Base-by-base conservation (phyloP, 2,329 filamentous ascomycete genomes). In the Paraconiothyrium sp. region DNA sequence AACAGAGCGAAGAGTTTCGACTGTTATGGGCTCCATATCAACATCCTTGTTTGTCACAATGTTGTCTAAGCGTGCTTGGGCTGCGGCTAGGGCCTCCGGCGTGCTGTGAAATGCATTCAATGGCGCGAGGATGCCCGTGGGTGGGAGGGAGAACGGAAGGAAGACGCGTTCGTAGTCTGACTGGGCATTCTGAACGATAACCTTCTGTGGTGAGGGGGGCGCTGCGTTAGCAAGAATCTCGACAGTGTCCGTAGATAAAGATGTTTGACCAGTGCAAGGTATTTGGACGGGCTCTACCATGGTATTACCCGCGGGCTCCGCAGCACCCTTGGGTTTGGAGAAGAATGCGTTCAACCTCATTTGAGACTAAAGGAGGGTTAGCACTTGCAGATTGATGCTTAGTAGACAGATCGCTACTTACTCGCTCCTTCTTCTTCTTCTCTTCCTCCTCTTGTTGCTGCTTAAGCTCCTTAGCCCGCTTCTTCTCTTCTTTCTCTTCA, bases 141-240 rank as follows among this genome's bases (percentile, higher is more conserved):
- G 84, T 61, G 92, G 90, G 49, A 95, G 73, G 64, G 91, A 94
- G 76, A 97, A 98, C 0, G 92, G 89, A 35, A 93, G 86, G 72
- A 98, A 98, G 39, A 85, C 82, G 67, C 88, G 89, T 20, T 91
- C 67, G 61, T 82, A 80, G 62, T 83, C 81, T 6, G 76, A 78
- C 27, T 78, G 68, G 10, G 68, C 68, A 57, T 76, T 79, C 52
- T 72, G 71, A 16, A 64, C 66, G 22, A 72, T 65, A 2, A 58
- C 55, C 54, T 75, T 78, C 76, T 77, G 74, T 61, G 72, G 75
- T 30, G 74, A 79, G 64, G 65, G 76, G 70, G 70, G 66, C 4
- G 57, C 48, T 10, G 65, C 60, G 65, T 77, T 70, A 73, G 73
- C 67, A 68, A 56, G 60, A 35, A 57, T 62, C 59, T 64, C 60